phyloP scores from a whole-genome alignment of 2,329 filamentous ascomycete species.

The Colletotrichum melonis region DNA sequence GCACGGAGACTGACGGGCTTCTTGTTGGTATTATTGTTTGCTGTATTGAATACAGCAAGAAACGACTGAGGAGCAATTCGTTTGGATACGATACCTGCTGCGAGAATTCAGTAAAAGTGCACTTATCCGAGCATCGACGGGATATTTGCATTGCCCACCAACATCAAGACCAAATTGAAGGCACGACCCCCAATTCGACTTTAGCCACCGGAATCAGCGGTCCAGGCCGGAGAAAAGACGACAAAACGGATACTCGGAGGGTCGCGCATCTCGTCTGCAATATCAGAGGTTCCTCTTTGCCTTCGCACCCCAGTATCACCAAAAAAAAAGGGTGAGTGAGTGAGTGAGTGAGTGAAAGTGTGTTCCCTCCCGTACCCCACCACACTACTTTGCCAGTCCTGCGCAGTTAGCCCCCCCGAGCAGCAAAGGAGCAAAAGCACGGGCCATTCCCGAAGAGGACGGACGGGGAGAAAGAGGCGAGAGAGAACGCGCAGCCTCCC shows the following conservation, averaged over 20 bases:
- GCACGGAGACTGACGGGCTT: neutral
- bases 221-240: conserved; percentile 14
- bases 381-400: conserved; percentile 32
- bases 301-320: conserved; percentile 4
- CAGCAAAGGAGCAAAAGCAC: conserved; percentile 16
- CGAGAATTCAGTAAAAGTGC: neutral
- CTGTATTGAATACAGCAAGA: neutral
- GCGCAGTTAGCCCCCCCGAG: conserved; percentile 1
- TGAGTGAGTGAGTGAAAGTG: neutral
- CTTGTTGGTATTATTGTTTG: neutral
- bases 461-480: conserved; percentile 3
- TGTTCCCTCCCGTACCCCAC: conserved; percentile 33
- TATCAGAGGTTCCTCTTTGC: conserved; percentile 11
- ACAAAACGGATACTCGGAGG: neutral
- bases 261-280: conserved; percentile 3
- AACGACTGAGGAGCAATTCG: neutral
- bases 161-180: neutral
- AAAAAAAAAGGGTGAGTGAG: neutral
- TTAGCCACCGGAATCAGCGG: conserved; percentile 7
- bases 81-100: neutral
- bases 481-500: neutral
- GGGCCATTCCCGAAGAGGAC: conserved; percentile 7
- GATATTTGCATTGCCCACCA: neutral
- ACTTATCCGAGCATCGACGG: neutral
- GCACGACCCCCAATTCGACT: neutral